Base-by-base conservation (phyloP, 768 basidiomycete species). In the Brasilioporus rufonigricans region DNA sequence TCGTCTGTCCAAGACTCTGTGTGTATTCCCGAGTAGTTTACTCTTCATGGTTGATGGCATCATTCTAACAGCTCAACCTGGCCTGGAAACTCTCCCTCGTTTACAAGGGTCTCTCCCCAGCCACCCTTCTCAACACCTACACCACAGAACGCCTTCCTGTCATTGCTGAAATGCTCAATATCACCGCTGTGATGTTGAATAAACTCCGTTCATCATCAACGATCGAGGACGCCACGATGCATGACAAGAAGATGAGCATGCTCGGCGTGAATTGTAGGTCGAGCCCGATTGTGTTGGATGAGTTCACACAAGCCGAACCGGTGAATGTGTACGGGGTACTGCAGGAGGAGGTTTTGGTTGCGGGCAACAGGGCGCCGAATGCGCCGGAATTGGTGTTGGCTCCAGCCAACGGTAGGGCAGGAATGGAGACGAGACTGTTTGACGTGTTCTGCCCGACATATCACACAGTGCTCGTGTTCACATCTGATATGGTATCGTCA, bases 291-390 rank as follows among this genome's bases (percentile, higher is more conserved):
- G 67, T 75, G 3, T 35, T 70, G 0, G 73, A 79, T 58, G 76
- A 77, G 52, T 65, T 68, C 10, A 32, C 61, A 36, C 57, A 56
- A 2, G 60, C 45, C 1, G 59, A 19, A 9, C 59, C 51, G 0
- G 48, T 57, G 38, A 46, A 31, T 24, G 53, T 62, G 6, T 65
- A 65, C 10, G 50, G 57, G 13, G 9, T 53, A 10, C 26, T 43
- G 41, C 54, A 64, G 6, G 69, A 73, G 41, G 66, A 60, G 0
- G 59, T 50, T 7, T 39, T 78, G 5, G 60, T 65, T 1, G 79
- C 77, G 7, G 78, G 78, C 1, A 78, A 80, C 59, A 69, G 77
- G 35, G 76, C 77, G 11, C 76, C 76, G 1, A 76, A 79, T 55
- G 76, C 78, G 3, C 0, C 78, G 0, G 70, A 57, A 13, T 61